Base-by-base conservation (phyloP, 202 grass and related monocot genomes). In the Brachypodium distachyon region DNA sequence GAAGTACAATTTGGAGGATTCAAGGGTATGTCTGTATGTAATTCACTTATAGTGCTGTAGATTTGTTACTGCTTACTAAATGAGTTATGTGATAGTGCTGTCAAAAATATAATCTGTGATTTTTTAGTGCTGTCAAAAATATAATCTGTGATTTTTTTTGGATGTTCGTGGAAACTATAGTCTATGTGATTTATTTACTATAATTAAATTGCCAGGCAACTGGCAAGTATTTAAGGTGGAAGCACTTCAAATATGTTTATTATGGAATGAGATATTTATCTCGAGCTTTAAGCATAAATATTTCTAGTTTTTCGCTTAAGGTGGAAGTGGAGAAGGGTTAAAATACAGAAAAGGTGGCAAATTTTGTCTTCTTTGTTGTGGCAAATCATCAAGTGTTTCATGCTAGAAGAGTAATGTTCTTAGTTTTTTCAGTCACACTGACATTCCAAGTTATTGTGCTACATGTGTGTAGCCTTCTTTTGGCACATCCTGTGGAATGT, bases 1-100 rank as follows among this genome's bases (percentile, higher is more conserved):
- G 33, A 43, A 83, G 61, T 92, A 90, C 53, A 92, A 82, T 28
- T 74, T 95, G 72, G 54, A 85, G 76, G 95, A 94, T 79, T 86
- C 70, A 78, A 91, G 92, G 87, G 91, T 98, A 83, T 70, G 21
- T 32, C 61, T 68, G 43, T 67, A 48, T 82, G 34, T 61, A 47
- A 68, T 84, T 77, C 76, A 7, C 34, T 57, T 22, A 72, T 34
- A 1, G 42, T 34, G n/a, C 29, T 38, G 64, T 21, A 40, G n/a
- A 38, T 69, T 23, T 78, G 8, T 34, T 74, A 44, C 55, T 71
- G 18, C 13, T 76, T 70, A 67, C 4, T 54, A 48, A 27, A 5
- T 19, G 10, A 39, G 55, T 68, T 67, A 17, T 49, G 54, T 39
- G 65, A 61, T 51, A 38, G 8, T 14, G 36, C 60, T 41, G 23